Evolutionary conservation across 2,329 filamentous ascomycete species (phyloP), one percentile per base, ranked within the genome.

Genomic region (Nothomitra cinnamomea): DNA sequence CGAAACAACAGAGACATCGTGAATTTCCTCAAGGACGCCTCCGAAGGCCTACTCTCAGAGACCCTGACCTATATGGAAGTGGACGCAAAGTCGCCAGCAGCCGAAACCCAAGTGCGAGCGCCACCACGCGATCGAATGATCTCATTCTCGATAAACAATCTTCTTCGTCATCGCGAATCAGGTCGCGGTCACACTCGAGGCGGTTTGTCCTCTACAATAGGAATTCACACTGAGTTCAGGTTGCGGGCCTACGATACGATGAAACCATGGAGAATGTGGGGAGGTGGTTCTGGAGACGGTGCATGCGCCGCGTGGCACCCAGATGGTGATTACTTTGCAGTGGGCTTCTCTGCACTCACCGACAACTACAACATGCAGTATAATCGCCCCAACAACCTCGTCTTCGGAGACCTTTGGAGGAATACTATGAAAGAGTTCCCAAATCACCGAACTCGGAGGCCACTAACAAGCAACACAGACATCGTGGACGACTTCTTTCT

Each of bases 301-400:
- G 69, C 74, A 35, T 69, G 70, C 8, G 63, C 80, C 2, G 71
- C 75, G 13, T 82, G 78, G 78, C 71, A 73, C 1, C 68, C 71
- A 1, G 68, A 77, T 61, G 73, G 76, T 1, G 68, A 69, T 1
- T 65, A 59, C 2, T 82, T 81, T 59, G 76, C 73, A 25, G 76
- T 73, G 8, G 78, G 77, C 1, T 74, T 77, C 3, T 72, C 76
- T 4, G 73, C 77, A 28, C 71, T 77, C 3, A 71, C 71, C 2
- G 77, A 80, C 57, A 61, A 67, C 2, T 65, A 71, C 47, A 76
- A 72, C n/a, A 76, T 78, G 71, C 72, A 77, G 41, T 82, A 82
- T 60, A 82, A 82, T 55, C 66, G 73, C 40, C 66, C 69, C 0
- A 74, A 77, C 55, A 81, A 81, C 58, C 64, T 81, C 1, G 60